Evolutionary conservation across 1,139 yeast genomes (phyloP).

Genomic region (Fermentozyma sake): DNA sequence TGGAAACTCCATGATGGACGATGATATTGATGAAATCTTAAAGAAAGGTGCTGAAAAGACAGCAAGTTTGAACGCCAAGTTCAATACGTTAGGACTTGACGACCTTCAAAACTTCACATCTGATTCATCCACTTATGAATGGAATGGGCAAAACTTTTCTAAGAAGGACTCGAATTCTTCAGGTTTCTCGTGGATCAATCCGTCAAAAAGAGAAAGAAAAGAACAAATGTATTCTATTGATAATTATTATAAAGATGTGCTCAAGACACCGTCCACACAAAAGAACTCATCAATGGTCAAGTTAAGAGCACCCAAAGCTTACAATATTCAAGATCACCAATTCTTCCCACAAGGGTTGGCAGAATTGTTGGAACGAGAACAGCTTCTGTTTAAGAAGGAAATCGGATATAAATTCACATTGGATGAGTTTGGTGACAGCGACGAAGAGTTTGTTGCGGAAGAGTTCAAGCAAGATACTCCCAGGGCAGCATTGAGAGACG

Average conservation of each 20-base stretch:
- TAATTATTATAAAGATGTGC: conserved; percentile 78
- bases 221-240: conserved; percentile 87
- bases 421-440: conserved; percentile 49
- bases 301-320: conserved; percentile 61
- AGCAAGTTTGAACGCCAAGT: conserved; percentile 57
- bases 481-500: conserved; percentile 41
- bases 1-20: conserved; percentile 43
- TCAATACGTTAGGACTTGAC: conserved; percentile 81
- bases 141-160: conserved; percentile 95
- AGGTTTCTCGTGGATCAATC: conserved; percentile 74
- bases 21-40: conserved; percentile 78
- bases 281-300: conserved; percentile 31
- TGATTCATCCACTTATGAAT: conserved; percentile 87
- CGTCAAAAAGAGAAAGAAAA: conserved; percentile 84
- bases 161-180: conserved; percentile 47
- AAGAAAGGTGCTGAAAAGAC: conserved; percentile 80
- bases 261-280: conserved; percentile 30
- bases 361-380: conserved; percentile 72
- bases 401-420: conserved; percentile 66
- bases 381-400: conserved; percentile 67
- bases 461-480: conserved; percentile 36
- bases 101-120: conserved; percentile 87
- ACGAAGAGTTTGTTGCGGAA: conserved; percentile 54
- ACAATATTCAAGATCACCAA: conserved; percentile 81
- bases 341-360: conserved; percentile 69